Conservation (phyloP, 108 stramenopile genomes). For the Aurantiochytrium sp. region DNA sequence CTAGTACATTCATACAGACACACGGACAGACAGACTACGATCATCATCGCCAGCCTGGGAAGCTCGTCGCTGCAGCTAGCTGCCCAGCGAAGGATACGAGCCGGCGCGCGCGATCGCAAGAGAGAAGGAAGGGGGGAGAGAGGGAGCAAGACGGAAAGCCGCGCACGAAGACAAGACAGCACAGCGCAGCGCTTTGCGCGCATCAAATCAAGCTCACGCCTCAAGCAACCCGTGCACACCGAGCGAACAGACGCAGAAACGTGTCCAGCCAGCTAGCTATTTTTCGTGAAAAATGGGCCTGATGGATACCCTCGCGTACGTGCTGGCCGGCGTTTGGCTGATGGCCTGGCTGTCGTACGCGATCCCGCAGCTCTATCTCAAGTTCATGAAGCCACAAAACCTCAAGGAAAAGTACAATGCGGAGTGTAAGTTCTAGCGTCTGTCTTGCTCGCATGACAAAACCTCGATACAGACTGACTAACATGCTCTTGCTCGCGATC, state of each 20-base stretch:
- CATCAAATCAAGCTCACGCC: background rate
- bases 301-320: background rate
- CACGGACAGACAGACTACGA: too few relatives aligned
- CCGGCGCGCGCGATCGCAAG: background rate
- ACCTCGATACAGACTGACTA: background rate
- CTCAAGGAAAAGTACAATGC: constrained; percentile 77
- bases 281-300: background rate
- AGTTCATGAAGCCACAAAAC: constrained; percentile 64
- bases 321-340: background rate
- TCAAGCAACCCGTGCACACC: background rate
- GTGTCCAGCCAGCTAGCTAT: background rate
- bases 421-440: constrained; percentile 34
- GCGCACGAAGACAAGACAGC: too few relatives aligned
- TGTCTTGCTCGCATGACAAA: background rate
- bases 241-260: background rate
- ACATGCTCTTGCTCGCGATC: background rate
- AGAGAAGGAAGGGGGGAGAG: background rate
- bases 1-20: too few relatives aligned
- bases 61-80: background rate
- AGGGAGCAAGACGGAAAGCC: background rate
- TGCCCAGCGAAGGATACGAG: background rate
- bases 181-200: too few relatives aligned
- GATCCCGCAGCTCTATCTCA: constrained; percentile 71
- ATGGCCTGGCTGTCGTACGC: constrained; percentile 40
- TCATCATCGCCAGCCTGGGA: too few relatives aligned